Percentiles rank a stretch among this genome's conserved stretches.
Evolutionary conservation across 2,329 filamentous ascomycete genomes (phyloP).

Genomic region (Fusarium tupiense): DNA sequence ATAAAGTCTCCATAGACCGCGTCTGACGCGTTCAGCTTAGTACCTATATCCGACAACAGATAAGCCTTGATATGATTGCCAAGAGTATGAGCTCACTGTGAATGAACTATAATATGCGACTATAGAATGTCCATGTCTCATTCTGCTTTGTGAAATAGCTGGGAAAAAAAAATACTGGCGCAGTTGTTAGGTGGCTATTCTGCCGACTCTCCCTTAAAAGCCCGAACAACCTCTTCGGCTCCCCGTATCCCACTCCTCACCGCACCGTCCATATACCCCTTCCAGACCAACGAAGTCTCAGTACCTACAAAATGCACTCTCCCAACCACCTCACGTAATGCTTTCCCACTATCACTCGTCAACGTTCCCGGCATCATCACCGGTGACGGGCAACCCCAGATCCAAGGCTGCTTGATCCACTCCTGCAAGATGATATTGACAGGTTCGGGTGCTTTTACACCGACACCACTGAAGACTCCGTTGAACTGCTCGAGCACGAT

Average conservation of each 20-base stretch:
- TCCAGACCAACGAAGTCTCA: slow-evolving; percentile 40
- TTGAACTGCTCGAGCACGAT: slow-evolving; percentile 8
- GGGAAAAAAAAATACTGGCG: not conserved
- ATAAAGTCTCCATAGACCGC: not conserved
- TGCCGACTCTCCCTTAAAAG: not conserved
- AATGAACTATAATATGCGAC: not conserved
- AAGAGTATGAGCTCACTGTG: not conserved
- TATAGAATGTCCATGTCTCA: not conserved
- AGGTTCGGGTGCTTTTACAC: slow-evolving; percentile 16
- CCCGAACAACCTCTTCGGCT: slow-evolving; percentile 28
- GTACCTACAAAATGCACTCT: slow-evolving; percentile 42
- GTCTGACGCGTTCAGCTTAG: slow-evolving; percentile 8
- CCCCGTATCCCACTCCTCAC: slow-evolving; percentile 33
- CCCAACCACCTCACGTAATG: slow-evolving; percentile 45
- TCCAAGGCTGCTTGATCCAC: slow-evolving; percentile 31
- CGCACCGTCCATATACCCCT: slow-evolving; percentile 44
- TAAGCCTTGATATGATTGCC: not conserved
- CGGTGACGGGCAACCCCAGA: slow-evolving; percentile 23
- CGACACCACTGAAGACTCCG: slow-evolving; percentile 15
- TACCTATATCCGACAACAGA: not conserved
- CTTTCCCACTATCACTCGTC: slow-evolving; percentile 10
- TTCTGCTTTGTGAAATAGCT: not conserved
- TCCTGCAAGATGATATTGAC: slow-evolving; percentile 31
- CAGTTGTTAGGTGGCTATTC: not conserved
- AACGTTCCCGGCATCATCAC: slow-evolving; percentile 30